A percentile compares a stretch with the other conserved stretches of the same genome.
Evolutionary conservation across 2,329 filamentous ascomycete genomes (phyloP).

Genomic region (Fusarium verrucosum): DNA sequence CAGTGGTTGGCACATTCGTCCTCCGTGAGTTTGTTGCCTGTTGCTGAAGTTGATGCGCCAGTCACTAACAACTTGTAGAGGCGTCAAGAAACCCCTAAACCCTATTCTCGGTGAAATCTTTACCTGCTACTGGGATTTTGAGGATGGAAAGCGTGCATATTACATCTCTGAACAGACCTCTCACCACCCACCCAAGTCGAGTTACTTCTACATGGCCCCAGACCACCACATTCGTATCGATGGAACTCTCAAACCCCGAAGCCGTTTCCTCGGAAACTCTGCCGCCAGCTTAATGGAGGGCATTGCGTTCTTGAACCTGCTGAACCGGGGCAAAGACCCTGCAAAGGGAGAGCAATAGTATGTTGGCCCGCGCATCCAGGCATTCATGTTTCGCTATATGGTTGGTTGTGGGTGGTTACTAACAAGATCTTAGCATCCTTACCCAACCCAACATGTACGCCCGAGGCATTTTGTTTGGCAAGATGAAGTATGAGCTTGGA

Average conservation of each 20-base stretch:
- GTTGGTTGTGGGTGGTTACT: background rate
- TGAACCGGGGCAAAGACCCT: slow-evolving; percentile 76
- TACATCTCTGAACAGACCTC: slow-evolving; percentile 98
- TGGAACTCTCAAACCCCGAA: slow-evolving; percentile 91
- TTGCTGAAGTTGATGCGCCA: slow-evolving; percentile 1
- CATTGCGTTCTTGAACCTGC: slow-evolving; percentile 82
- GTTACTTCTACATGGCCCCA: slow-evolving; percentile 98
- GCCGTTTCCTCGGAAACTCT: slow-evolving; percentile 95
- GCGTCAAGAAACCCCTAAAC: slow-evolving; percentile 98
- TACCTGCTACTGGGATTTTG: slow-evolving; percentile 94
- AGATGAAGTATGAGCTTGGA: slow-evolving; percentile 99
- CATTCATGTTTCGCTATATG: background rate
- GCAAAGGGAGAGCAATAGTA: slow-evolving; percentile 86
- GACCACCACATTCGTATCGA: slow-evolving; percentile 95
- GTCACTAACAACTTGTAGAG: slow-evolving; percentile 62
- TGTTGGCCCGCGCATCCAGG: slow-evolving; percentile 47
- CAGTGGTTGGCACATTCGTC: slow-evolving; percentile 98
- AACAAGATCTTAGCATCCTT: slow-evolving; percentile 69
- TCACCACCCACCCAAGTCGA: slow-evolving; percentile 97
- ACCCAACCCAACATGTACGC: slow-evolving; percentile 99
- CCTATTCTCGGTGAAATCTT: slow-evolving; percentile 95
- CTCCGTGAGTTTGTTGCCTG: slow-evolving; percentile 71
- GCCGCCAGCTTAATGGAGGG: slow-evolving; percentile 99
- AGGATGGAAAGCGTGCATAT: slow-evolving; percentile 85
- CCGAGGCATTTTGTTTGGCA: slow-evolving; percentile 93